Percentiles rank a stretch among this genome's conserved stretches.
phyloP scores from a whole-genome alignment of 768 basidiomycete species.

The Kwoniella heveanensis region DNA sequence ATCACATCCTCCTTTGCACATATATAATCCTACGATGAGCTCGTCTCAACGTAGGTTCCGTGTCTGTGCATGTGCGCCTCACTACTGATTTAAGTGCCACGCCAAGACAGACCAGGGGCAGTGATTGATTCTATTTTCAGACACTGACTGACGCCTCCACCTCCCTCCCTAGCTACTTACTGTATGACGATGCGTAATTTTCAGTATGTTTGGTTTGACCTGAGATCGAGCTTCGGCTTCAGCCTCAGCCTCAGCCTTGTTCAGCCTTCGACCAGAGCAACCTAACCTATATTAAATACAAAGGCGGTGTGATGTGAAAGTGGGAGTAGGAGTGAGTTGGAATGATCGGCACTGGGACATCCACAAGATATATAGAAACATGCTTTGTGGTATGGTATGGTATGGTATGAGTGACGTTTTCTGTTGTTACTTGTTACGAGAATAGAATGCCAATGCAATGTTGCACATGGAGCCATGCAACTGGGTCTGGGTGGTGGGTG shows the following conservation, averaged over 20 bases:
- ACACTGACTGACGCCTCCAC: too few species aligned
- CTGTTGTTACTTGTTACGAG: too few species aligned
- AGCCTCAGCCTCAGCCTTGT: not conserved
- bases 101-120: constrained; percentile 2
- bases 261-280: too few species aligned
- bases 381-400: too few species aligned
- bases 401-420: not conserved
- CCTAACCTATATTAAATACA: not conserved
- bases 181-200: not conserved
- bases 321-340: too few species aligned
- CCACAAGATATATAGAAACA: not conserved
- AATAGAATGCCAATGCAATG: too few species aligned
- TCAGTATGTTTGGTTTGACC: not conserved
- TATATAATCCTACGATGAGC: too few species aligned
- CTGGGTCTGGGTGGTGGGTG: too few species aligned
- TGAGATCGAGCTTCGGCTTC: not conserved
- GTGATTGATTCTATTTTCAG: not conserved
- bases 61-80: too few species aligned
- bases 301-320: not conserved
- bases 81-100: constrained; percentile 7
- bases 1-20: not conserved
- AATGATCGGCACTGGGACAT: constrained; percentile 1
- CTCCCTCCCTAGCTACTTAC: too few species aligned
- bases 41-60: too few species aligned
- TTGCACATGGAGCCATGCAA: too few species aligned